Evolutionary conservation across 2,329 filamentous ascomycete genomes (phyloP).

Genomic region (Trichoderma koningii): DNA sequence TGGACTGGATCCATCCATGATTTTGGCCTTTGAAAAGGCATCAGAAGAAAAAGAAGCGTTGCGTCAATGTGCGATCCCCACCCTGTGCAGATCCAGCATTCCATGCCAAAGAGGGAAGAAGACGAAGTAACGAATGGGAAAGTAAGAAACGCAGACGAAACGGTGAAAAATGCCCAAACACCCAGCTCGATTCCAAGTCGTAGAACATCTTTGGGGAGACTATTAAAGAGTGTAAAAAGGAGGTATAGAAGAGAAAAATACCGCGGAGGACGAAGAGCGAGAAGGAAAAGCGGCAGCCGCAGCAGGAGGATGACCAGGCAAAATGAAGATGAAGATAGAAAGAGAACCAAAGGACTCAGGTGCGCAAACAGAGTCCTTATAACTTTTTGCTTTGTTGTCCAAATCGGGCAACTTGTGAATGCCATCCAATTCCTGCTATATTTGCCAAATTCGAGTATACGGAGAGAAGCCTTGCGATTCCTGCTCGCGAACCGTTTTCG

Average conservation of each 20-base stretch:
- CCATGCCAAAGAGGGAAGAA: conserved; percentile 6
- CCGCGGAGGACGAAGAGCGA: background rate
- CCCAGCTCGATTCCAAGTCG: background rate
- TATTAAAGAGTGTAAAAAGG: conserved; percentile 8
- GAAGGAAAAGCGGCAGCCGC: background rate
- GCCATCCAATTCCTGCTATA: conserved; percentile 21
- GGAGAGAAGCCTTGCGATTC: background rate
- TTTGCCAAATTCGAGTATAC: background rate
- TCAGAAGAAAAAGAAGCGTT: background rate
- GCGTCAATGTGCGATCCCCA: background rate
- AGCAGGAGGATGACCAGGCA: background rate
- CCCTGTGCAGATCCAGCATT: background rate
- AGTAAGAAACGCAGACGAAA: background rate
- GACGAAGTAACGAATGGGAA: background rate
- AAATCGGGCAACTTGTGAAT: conserved; percentile 15
- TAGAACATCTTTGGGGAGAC: background rate
- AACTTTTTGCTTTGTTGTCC: conserved; percentile 15
- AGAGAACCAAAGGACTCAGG: background rate
- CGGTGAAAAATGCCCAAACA: background rate
- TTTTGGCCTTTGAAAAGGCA: background rate
- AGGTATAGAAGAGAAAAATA: too few relatives aligned
- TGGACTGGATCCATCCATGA: conserved; percentile 16
- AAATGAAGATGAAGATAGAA: background rate
- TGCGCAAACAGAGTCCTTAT: conserved; percentile 5
- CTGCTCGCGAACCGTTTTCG: too few relatives aligned